phyloP scores from a whole-genome alignment of 176 grass and related monocot genomes.

The Hordeum marinum region DNA sequence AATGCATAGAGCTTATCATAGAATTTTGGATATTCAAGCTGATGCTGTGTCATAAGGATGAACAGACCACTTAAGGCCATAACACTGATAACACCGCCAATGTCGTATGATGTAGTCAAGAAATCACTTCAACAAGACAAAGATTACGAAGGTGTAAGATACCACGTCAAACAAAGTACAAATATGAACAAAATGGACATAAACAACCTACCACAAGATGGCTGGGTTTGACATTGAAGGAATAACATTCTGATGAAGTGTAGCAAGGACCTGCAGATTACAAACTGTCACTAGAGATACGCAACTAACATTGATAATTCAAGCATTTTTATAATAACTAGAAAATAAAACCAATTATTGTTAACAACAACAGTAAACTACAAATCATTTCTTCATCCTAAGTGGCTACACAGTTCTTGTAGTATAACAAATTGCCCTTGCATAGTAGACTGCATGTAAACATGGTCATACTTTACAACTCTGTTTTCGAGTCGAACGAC shows the following conservation, averaged over 20 bases:
- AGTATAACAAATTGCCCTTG: background rate
- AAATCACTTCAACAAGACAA: constrained; percentile 71
- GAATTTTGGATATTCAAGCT: constrained; percentile 90
- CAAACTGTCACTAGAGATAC: constrained; percentile 3
- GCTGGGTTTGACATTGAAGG: constrained; percentile 86
- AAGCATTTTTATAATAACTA: background rate
- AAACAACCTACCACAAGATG: constrained; percentile 69
- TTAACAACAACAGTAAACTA: background rate
- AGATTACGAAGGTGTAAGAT: background rate
- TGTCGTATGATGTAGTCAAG: constrained; percentile 95
- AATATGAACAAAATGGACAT: constrained; percentile 2
- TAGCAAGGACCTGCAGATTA: constrained; percentile 74
- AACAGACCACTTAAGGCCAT: constrained; percentile 96
- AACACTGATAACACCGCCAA: constrained; percentile 96
- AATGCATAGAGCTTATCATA: constrained; percentile 93
- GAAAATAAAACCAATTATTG: background rate
- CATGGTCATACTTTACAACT: background rate
- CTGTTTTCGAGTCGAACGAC: too few relatives aligned
- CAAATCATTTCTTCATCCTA: background rate
- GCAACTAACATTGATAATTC: background rate
- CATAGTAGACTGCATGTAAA: background rate
- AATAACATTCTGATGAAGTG: constrained; percentile 83
- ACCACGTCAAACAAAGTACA: constrained; percentile 9
- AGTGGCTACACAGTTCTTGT: background rate
- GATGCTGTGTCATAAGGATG: constrained; percentile 92